Evolutionary conservation across 371 early-diverging fungal species (phyloP), one percentile per base, ranked within the genome.

Genomic region (Haplosporangium sp.): DNA sequence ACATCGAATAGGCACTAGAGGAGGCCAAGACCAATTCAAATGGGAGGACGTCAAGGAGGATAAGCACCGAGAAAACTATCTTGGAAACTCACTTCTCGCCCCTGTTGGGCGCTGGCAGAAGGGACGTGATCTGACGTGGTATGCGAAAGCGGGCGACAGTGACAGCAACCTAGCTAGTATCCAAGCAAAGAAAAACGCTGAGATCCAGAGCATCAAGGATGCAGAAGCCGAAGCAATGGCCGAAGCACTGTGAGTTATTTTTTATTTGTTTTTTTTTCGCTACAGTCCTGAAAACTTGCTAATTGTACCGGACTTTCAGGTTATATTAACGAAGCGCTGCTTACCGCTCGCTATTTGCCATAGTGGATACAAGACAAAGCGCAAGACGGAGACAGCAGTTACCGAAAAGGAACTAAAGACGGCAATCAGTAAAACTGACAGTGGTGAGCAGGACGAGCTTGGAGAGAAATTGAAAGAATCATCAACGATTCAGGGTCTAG

Each of bases 51-150:
- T 93, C 40, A 93, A 94, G 73, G 89, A 91, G 57, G 94, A 95
- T 74, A 92, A 93, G 68, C 84, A 94, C 76, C 86, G 95, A 50
- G 94, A 93, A 84, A 92, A 93, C 79, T 95, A 95, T 76, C 86
- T 95, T 16, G 95, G 95, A 12, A 92, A 95, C 82, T 93, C 94
- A 4, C 64, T 95, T 20, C 88, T 87, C 74, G 95, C 95, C 0
- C 91, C 94, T 9, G 93, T 94, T 0, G 95, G 95, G 4, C 79
- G 89, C 47, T 91, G 89, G 60, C 82, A 83, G 58, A 80, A 83
- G 85, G 90, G 91, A 56, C 90, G 89, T 57, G 94, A 92, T 83
- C 66, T 90, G 58, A 85, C 85, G 9, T 93, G 95, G 93, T 95
- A 93, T 66, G 85, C 89, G 21, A 93, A 93, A 61, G 86, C 84